phyloP scores from a whole-genome alignment of 306 rosid genomes.

The Pueraria montana region DNA sequence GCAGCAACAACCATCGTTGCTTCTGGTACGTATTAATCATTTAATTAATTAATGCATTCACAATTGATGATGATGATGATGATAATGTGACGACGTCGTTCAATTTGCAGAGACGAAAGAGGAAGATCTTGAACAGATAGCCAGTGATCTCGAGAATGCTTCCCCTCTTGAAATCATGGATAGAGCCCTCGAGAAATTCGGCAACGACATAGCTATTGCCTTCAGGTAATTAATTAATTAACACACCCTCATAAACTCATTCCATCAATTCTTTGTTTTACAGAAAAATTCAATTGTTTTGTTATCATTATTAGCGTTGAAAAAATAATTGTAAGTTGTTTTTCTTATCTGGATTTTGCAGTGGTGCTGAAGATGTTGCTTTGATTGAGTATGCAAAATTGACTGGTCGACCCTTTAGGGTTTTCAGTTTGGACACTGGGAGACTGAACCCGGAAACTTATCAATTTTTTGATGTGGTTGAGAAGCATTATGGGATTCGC shows the following conservation, averaged over 20 bases:
- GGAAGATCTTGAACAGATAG: conserved; percentile 62
- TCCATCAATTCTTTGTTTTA: not conserved
- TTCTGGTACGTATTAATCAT: conserved; percentile 55
- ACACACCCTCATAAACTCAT: no score
- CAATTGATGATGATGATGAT: not conserved
- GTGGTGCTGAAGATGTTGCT: conserved; percentile 97
- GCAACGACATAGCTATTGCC: conserved; percentile 85
- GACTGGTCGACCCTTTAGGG: conserved; percentile 88
- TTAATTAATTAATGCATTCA: not conserved
- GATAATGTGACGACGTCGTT: not conserved
- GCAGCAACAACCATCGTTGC: conserved; percentile 62
- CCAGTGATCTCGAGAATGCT: conserved; percentile 67
- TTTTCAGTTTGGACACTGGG: conserved; percentile 90
- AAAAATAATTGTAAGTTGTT: not conserved
- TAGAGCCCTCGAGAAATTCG: conserved; percentile 78
- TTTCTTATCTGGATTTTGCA: conserved; percentile 36
- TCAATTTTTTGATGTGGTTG: conserved; percentile 69
- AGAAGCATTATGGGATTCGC: conserved; percentile 77
- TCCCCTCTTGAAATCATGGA: conserved; percentile 88
- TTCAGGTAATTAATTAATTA: conserved; percentile 63
- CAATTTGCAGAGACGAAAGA: conserved; percentile 63
- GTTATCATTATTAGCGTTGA: not conserved
- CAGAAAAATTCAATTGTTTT: no score
- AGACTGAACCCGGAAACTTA: conserved; percentile 87
- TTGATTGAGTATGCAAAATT: conserved; percentile 88